Conservation (phyloP, 1,284 basidiomycete genomes). For the Melampsora americana region DNA sequence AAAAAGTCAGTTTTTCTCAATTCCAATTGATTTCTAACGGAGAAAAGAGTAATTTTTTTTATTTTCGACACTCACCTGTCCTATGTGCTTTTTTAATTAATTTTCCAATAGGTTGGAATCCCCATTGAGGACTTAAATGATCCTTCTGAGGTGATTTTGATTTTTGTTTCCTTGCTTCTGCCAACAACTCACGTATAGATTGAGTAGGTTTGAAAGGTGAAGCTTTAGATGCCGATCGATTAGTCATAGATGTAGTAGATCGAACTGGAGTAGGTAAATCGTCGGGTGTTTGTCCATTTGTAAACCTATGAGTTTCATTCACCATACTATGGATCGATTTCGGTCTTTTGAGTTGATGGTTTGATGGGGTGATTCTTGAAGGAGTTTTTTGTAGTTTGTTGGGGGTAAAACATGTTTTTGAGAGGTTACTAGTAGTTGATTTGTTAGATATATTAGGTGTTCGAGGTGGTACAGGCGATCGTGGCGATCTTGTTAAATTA, state of each 20-base stretch:
- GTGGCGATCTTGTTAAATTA: not conserved
- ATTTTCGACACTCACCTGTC: slow-evolving; percentile 14
- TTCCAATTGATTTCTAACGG: too few species aligned
- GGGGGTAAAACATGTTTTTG: too few species aligned
- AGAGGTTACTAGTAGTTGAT: not conserved
- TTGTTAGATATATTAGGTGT: slow-evolving; percentile 17
- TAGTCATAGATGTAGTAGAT: not conserved
- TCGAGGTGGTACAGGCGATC: not conserved
- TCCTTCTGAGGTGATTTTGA: not conserved
- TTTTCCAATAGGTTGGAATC: slow-evolving; percentile 27
- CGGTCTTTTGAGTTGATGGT: not conserved
- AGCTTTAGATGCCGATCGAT: not conserved
- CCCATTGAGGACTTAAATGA: slow-evolving; percentile 22
- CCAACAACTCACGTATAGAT: slow-evolving; percentile 31
- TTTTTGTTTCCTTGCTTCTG: slow-evolving; percentile 20
- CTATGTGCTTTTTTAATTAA: slow-evolving; percentile 40
- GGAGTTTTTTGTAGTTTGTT: not conserved
- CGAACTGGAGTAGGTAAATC: not conserved
- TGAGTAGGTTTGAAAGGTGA: not conserved
- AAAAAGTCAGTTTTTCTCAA: too few species aligned
- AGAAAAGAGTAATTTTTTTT: too few species aligned
- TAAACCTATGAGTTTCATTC: not conserved
- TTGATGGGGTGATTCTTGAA: not conserved
- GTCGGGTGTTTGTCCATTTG: not conserved
- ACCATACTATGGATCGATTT: not conserved